These are phyloP conservation scores for Proliferodiscus dingleyae DNA, from an alignment of 2,329 filamentous ascomycete species.

Conservation along the genomic window DNA sequence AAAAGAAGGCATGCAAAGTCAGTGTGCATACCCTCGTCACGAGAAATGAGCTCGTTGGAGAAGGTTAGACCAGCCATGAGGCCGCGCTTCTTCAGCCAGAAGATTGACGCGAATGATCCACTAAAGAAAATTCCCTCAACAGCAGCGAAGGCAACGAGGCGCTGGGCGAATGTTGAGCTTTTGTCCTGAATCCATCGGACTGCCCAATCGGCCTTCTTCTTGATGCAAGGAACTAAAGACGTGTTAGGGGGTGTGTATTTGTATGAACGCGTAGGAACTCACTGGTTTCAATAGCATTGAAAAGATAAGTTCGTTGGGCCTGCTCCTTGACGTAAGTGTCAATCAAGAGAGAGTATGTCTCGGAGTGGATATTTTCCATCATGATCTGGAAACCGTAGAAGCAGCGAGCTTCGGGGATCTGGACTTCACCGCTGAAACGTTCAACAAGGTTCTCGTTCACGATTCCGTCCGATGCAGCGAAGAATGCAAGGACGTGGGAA, in stretches of 20 bases:
- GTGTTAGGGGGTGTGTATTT: conserved; percentile 25
- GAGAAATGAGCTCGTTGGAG: conserved; percentile 99
- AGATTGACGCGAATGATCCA: conserved; percentile 96
- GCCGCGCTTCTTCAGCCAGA: conserved; percentile 99
- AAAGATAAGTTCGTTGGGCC: conserved; percentile 87
- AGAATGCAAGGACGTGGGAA: conserved; percentile 98
- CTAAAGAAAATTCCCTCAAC: conserved; percentile 99
- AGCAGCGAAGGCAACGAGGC: conserved; percentile 92
- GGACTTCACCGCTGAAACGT: conserved; percentile 94
- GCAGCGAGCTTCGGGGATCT: conserved; percentile 96
- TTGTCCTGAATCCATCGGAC: conserved; percentile 91
- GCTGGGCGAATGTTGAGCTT: conserved; percentile 90
- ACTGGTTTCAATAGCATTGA: conserved; percentile 98
- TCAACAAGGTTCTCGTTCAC: conserved; percentile 99
- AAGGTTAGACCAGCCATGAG: conserved; percentile 98
- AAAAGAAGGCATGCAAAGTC: conserved; percentile 97
- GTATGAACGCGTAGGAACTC: conserved; percentile 34
- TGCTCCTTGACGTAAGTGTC: conserved; percentile 99
- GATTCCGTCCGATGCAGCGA: conserved; percentile 96
- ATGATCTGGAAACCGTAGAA: conserved; percentile 99
- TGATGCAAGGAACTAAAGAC: conserved; percentile 78
- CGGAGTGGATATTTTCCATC: conserved; percentile 99
- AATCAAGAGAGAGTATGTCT: conserved; percentile 98
- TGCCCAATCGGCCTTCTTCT: conserved; percentile 98
- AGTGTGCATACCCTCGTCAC: conserved; percentile 98